Base-by-base conservation (phyloP, 1,139 yeast genomes). In the Yamadazyma atmosphaerica region DNA sequence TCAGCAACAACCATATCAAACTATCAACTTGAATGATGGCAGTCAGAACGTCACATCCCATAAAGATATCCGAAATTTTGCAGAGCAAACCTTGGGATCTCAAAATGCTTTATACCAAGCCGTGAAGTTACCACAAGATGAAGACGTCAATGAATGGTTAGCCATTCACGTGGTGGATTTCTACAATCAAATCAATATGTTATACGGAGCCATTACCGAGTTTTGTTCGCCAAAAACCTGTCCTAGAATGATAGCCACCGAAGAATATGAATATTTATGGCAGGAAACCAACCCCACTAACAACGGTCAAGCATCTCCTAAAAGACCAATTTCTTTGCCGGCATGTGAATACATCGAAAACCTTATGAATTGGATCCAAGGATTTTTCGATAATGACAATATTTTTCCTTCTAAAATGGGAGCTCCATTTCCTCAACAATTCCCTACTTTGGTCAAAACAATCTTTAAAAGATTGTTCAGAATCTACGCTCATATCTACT, bases 231-330 rank as follows among this genome's bases (percentile, higher is more conserved):
- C 98, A 1, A 63, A 68, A 14, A 78, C 95, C 2, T 92, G 98
- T 60, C 98, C 98, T 3, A 68, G 94, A 43, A 92, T 92, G 99
- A 88, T 86, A 40, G 98, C 98, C 11, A 90, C 98, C 0, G 95
- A 85, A 44, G 97, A 89, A 64, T 92, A 89, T 58, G 98, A 92
- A 62, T 92, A 92, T 56, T 75, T 92, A 44, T 92, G 98, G 98
- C 96, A 89, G 58, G 95, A 87, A 53, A 64, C 78, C 31, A 63
- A 69, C 53, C 61, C 77, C 10, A 60, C 71, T 31, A 43, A 50
- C 6, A 58, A 68, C 56, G 64, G 54, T 43, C 79, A 73, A 43
- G 86, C 90, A 1, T 63, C 56, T 46, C 83, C 92, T 7, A 68
- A 65, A 45, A 60, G 65, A 42, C 77, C 78, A 1, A 64, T 66